Percentiles rank a stretch among this genome's conserved stretches.
phyloP scores from a whole-genome alignment of 208 protist genomes.

The Novymonas esmeraldas region DNA sequence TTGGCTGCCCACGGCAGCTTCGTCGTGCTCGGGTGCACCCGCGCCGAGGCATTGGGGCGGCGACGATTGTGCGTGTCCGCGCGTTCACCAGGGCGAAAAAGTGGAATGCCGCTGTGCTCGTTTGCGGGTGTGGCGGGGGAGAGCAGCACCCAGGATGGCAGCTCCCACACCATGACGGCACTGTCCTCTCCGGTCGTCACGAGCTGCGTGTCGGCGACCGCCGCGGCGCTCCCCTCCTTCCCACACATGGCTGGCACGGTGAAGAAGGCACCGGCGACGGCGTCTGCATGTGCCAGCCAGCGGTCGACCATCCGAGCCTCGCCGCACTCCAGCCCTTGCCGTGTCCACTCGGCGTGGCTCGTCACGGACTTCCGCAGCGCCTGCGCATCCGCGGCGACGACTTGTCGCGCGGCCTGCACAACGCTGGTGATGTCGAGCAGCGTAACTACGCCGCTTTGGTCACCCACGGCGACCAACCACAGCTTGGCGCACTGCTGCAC shows the following conservation, averaged over 20 bases:
- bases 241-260: background rate
- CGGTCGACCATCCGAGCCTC: constrained; percentile 56
- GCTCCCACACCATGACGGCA: constrained; percentile 14
- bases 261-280: constrained; percentile 45
- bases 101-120: background rate
- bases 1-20: constrained; percentile 13
- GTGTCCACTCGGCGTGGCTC: background rate
- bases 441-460: constrained; percentile 46
- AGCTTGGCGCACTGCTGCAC: constrained; percentile 4
- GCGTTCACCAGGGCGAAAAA: constrained; percentile 3
- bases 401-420: constrained; percentile 17
- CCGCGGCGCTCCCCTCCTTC: background rate
- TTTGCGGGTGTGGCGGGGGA: background rate
- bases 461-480: constrained; percentile 54
- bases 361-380: background rate
- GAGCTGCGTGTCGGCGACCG: constrained; percentile 4
- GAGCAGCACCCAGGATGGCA: constrained; percentile 8
- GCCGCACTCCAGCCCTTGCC: constrained; percentile 20
- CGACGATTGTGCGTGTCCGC: background rate
- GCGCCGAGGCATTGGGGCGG: background rate
- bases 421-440: constrained; percentile 59
- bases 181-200: constrained; percentile 23
- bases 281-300: constrained; percentile 70
- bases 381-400: background rate
- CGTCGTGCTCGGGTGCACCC: constrained; percentile 2